Evolutionary conservation across 108 stramenopile genomes (phyloP), one percentile per base, ranked within the genome.

Genomic region (Nannochloropsis granulata): DNA sequence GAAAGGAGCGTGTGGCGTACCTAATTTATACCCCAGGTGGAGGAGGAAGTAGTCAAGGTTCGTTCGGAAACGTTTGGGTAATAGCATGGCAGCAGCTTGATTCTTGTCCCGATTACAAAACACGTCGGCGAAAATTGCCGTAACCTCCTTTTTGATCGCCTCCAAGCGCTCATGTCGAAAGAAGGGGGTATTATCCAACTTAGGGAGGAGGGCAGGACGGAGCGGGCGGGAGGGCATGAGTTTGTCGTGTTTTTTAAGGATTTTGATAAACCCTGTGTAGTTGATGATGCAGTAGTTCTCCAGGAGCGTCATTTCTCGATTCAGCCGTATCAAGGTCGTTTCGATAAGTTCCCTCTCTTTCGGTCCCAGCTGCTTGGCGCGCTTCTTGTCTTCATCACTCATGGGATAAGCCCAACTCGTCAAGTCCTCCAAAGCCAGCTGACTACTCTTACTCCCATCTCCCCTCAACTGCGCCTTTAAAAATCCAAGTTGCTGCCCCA

Each of bases 11-110:
- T 34, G 56, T n/a, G 56, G 16, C 56, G 16, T 71, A 71, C 56
- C 56, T 84, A 94, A 83, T 26, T 94, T 91, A 85, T 94, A 95
- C 0, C 94, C 94, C 42, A 95, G 83, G 16, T 93, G 93, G 13
- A 96, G 88, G 85, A 94, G 94, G 13, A 93, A 93, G 94, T 94
- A 96, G 91, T 96, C 95, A 94, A 94, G 94, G 86, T 94, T 87
- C 23, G 93, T 94, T 89, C 94, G 94, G 25, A 93, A 93, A 86
- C 90, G 82, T 87, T 96, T 96, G 26, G 93, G 91, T 13, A 96
- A 88, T 90, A 96, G 86, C 85, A 94, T 93, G 24, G 93, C 94
- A 44, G 92, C 89, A 13, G 95, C 95, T 85, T 94, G 93, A 21
- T 90, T 88, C 34, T 90, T 83, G 85, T 94, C 89, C 24, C 94